These are phyloP conservation scores for Mrakia blollopis DNA, from an alignment of 768 basidiomycete species.

Conservation along the genomic window DNA sequence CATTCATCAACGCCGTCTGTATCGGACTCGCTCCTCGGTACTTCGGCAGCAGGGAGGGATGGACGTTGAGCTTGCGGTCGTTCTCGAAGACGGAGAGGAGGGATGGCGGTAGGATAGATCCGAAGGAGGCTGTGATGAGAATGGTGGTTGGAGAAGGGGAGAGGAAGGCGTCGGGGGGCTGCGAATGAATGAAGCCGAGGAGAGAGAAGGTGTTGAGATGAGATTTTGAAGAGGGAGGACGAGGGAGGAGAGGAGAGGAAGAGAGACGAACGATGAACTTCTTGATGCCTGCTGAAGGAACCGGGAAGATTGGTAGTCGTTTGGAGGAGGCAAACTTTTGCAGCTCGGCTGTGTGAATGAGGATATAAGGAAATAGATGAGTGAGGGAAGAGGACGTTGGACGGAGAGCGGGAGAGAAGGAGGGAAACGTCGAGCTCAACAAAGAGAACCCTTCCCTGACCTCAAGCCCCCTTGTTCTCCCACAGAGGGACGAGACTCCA, in stretches of 20 bases:
- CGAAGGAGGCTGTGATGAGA: conserved; percentile 84
- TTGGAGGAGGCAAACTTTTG: conserved; percentile 58
- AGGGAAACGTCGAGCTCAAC: conserved; percentile 23
- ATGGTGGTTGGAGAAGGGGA: conserved; percentile 46
- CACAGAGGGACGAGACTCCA: conserved; percentile 49
- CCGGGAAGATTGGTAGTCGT: conserved; percentile 55
- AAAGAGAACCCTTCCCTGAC: not conserved
- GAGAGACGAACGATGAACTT: conserved; percentile 55
- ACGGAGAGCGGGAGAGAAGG: not conserved
- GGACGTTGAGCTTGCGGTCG: conserved; percentile 68
- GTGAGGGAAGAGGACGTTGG: not conserved
- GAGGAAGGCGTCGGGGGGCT: conserved; percentile 49
- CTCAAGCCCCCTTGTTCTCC: not conserved
- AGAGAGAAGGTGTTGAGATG: conserved; percentile 41
- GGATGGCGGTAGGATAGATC: conserved; percentile 66
- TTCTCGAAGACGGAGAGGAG: conserved; percentile 61
- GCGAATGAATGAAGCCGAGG: not conserved
- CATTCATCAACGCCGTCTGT: conserved; percentile 70
- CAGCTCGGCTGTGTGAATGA: conserved; percentile 54
- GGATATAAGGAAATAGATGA: not conserved
- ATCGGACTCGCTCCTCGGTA: conserved; percentile 91
- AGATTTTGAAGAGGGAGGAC: conserved; percentile 11
- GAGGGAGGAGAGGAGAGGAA: not conserved
- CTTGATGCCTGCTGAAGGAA: conserved; percentile 63
- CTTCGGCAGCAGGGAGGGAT: conserved; percentile 77